Base-by-base conservation (phyloP, 164 flowering plant genomes). In the Piper betle region DNA sequence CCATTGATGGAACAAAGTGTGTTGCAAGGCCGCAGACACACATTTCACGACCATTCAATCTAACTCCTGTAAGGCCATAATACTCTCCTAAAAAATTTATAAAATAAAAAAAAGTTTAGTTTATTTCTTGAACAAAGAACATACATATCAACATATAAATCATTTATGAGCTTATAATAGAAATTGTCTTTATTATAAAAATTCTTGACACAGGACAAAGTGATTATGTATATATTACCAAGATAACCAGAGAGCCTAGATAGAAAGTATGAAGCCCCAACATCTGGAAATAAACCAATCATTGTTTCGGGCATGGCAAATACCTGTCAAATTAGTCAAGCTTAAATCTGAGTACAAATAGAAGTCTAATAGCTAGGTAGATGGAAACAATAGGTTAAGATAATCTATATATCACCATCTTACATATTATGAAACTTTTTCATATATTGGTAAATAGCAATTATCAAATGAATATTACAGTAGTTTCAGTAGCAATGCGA, bases 221-320 rank as follows among this genome's bases (percentile, higher is more conserved):
- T 25, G 33, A 25, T 25, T 25, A 25, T 25, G 77, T 72, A 25
- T 25, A 25, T 16, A 55, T 75, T 83, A 89, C 96, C 98, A 70
- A 84, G 78, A 69, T 83, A 89, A 65, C 96, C 96, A 38, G 96
- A 84, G 33, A 89, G 88, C 73, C 93, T 82, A 59, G 96, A 84
- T 66, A 92, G 77, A 74, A 73, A 88, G 70, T 80, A 83, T 19
- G 98, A 81, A 59, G 98, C 93, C 46, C 98, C 98, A 15, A 84
- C 74, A 80, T 92, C 98, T 56, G 98, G 98, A 64, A 87, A 85
- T 52, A 87, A 82, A 18, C 96, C 96, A 64, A 89, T 66, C 65
- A 85, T 79, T 66, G 96, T 85, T 80, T 92, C 98, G 59, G 96
- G 98, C 96, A 87, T 92, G 8, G 97, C 93, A 80, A 92, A 92